Percentiles rank a stretch among this genome's conserved stretches.
These are phyloP conservation scores for Xylona heveae DNA, from an alignment of 495 filamentous ascomycete genomes.

Conservation along the genomic window DNA sequence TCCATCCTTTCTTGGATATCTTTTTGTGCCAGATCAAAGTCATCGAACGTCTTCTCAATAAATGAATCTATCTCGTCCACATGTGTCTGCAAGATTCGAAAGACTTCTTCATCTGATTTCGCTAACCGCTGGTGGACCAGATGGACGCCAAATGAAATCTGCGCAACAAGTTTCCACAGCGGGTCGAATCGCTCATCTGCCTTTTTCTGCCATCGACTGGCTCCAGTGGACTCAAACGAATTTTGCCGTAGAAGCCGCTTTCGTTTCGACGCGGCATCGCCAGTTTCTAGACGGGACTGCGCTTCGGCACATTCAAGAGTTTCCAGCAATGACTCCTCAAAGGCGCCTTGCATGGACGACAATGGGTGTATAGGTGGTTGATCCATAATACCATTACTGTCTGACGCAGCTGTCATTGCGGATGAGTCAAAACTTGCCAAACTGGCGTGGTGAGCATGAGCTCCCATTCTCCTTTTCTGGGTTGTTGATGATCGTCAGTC, in stretches of 20 bases:
- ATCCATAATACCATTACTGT: too few relatives aligned
- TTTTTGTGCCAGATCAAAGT: constrained; percentile 58
- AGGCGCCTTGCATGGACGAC: constrained; percentile 67
- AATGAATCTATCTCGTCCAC: constrained; percentile 89
- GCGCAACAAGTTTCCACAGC: constrained; percentile 72
- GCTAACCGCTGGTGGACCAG: constrained; percentile 68
- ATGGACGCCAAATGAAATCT: constrained; percentile 86
- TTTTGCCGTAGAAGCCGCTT: constrained; percentile 44
- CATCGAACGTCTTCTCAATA: constrained; percentile 62
- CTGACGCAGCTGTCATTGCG: too few relatives aligned
- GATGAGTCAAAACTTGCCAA: too few relatives aligned
- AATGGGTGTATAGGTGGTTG: constrained; percentile 49
- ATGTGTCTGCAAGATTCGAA: constrained; percentile 76
- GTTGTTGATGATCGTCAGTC: too few relatives aligned
- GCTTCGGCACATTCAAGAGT: constrained; percentile 41
- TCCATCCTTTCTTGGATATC: constrained; percentile 56
- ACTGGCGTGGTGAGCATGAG: too few relatives aligned
- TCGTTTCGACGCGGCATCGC: constrained; percentile 41
- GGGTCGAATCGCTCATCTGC: constrained; percentile 38
- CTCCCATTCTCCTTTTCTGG: too few relatives aligned
- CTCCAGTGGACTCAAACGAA: constrained; percentile 40
- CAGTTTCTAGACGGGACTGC: constrained; percentile 28
- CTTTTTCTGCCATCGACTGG: constrained; percentile 35
- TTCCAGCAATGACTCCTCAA: constrained; percentile 78
- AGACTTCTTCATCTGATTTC: constrained; percentile 68